phyloP scores from a whole-genome alignment of 352 stramenopile genomes.

The Phytophthora boehmeriae region DNA sequence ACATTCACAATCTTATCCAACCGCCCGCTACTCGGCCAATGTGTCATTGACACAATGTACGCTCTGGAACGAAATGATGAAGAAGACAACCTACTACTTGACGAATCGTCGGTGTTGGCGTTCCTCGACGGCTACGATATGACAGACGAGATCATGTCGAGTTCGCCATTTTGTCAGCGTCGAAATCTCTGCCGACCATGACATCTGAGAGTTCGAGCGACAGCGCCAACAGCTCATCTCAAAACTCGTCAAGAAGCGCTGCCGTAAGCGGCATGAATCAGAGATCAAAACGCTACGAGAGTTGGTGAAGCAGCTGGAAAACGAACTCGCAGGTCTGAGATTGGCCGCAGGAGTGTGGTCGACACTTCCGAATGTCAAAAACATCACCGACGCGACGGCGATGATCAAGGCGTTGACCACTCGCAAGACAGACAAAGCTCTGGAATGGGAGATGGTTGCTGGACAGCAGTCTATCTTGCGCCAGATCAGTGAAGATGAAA shows the following conservation, averaged over 20 bases:
- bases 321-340: too few species aligned
- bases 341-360: slow-evolving; percentile 1
- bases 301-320: neutral
- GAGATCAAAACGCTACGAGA: neutral
- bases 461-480: neutral
- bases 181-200: neutral
- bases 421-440: neutral
- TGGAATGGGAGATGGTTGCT: neutral
- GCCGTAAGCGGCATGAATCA: neutral
- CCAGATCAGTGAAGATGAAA: neutral
- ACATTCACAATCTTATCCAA: too few species aligned
- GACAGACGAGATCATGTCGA: too few species aligned
- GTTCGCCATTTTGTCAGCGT: too few species aligned
- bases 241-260: neutral
- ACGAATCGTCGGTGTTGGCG: neutral
- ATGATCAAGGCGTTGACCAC: neutral
- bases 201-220: neutral
- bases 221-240: neutral
- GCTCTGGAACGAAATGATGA: too few species aligned
- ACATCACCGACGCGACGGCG: neutral
- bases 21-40: too few species aligned
- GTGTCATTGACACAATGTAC: too few species aligned
- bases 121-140: neutral
- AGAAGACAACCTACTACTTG: neutral
- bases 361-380: neutral